Conservation (phyloP, 2,329 filamentous ascomycete species). For the Pseudopyrenochaeta lycopersici region DNA sequence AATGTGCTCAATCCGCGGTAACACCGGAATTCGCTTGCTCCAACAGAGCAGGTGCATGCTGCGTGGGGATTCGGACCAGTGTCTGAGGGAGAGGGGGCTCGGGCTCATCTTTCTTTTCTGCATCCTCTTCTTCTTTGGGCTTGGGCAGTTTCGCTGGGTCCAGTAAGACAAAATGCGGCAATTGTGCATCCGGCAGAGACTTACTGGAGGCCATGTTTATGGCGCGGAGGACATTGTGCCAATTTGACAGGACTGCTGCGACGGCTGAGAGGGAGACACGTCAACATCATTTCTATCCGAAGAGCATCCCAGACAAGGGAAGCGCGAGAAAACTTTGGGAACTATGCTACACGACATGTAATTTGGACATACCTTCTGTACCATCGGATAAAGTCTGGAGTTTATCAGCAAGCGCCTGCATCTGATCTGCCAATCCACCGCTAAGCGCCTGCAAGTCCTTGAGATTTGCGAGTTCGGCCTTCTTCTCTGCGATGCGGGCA, state of each 20-base stretch:
- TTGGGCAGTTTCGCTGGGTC: slow-evolving; percentile 73
- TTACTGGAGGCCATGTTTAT: slow-evolving; percentile 87
- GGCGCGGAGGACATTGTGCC: slow-evolving; percentile 84
- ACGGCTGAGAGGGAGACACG: slow-evolving; percentile 65
- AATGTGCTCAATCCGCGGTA: slow-evolving; percentile 37
- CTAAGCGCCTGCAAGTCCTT: slow-evolving; percentile 81
- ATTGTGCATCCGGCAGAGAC: slow-evolving; percentile 37
- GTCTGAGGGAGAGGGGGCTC: slow-evolving; percentile 76
- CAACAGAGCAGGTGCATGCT: slow-evolving; percentile 62
- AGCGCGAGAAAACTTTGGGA: background rate
- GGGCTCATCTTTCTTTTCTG: slow-evolving; percentile 51
- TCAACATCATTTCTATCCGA: slow-evolving; percentile 17
- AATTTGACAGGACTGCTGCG: slow-evolving; percentile 84
- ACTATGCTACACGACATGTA: slow-evolving; percentile 8
- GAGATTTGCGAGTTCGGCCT: slow-evolving; percentile 80
- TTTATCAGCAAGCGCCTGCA: slow-evolving; percentile 83
- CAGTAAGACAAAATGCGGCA: slow-evolving; percentile 18
- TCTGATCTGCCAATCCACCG: slow-evolving; percentile 79
- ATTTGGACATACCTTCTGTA: slow-evolving; percentile 70
- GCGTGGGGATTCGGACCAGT: slow-evolving; percentile 83
- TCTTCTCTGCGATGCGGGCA: slow-evolving; percentile 85
- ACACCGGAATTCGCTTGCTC: slow-evolving; percentile 44
- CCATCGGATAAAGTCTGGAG: slow-evolving; percentile 80
- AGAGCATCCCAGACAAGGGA: background rate
- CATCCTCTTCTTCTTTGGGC: slow-evolving; percentile 59